phyloP scores from a whole-genome alignment of 2,329 filamentous ascomycete genomes.

The Beauveria caledonica region DNA sequence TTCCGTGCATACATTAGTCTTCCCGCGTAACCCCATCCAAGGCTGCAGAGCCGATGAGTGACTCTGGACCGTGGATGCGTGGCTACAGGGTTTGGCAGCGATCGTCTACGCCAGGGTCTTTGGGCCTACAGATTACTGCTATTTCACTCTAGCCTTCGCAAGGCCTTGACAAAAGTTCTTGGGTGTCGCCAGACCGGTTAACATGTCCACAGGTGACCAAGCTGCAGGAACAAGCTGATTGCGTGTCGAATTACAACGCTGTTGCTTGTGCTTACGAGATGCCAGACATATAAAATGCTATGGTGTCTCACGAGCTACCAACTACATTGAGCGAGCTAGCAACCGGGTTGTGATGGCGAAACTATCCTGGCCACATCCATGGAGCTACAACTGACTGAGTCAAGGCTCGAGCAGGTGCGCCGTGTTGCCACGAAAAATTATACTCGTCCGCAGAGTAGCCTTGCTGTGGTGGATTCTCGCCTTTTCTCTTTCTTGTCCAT shows the following conservation, averaged over 20 bases:
- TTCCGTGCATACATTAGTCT: constrained; percentile 10
- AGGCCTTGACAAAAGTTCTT: constrained; percentile 1
- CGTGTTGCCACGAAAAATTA: neutral
- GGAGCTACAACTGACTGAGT: neutral
- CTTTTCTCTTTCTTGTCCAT: neutral
- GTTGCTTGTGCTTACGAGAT: too few relatives aligned
- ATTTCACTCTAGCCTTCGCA: neutral
- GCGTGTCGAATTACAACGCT: neutral
- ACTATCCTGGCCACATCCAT: neutral
- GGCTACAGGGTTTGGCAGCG: constrained; percentile 9
- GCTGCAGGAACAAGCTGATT: neutral
- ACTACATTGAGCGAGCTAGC: too few relatives aligned
- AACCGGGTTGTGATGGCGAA: neutral
- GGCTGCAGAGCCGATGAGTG: constrained; percentile 7
- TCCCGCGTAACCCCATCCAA: constrained; percentile 11
- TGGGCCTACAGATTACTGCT: neutral
- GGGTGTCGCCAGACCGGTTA: neutral
- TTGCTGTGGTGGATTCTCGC: constrained; percentile 7
- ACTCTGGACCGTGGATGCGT: neutral
- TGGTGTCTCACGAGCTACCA: too few relatives aligned
- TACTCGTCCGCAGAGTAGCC: neutral
- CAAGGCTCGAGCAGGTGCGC: neutral
- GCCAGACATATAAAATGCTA: too few relatives aligned
- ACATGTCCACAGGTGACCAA: neutral
- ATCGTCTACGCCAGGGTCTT: constrained; percentile 4